These are phyloP conservation scores for Termitomyces sp. DNA, from an alignment of 768 basidiomycete genomes.

Conservation along the genomic window DNA sequence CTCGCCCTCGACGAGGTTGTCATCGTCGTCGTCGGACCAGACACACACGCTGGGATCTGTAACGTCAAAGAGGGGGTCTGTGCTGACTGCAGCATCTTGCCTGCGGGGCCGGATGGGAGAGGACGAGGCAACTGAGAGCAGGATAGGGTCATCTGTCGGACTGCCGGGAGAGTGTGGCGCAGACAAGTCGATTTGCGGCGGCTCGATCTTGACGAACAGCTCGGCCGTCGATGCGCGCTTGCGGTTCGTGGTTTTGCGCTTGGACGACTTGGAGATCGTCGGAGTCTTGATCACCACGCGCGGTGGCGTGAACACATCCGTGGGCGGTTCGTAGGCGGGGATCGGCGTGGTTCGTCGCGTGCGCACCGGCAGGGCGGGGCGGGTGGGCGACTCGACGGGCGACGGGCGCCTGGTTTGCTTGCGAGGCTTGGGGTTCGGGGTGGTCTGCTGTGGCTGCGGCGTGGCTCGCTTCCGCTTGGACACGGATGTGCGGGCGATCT, in stretches of 20 bases:
- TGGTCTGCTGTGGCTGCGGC: conserved; percentile 30
- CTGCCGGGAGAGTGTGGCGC: conserved; percentile 62
- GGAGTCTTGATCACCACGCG: conserved; percentile 50
- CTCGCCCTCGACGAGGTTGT: conserved; percentile 45
- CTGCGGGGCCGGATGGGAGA: conserved; percentile 14
- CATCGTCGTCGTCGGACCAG: conserved; percentile 35
- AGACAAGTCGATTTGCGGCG: conserved; percentile 55
- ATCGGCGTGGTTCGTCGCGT: conserved; percentile 47
- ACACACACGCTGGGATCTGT: conserved; percentile 19
- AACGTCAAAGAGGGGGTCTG: conserved; percentile 22
- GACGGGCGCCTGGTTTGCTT: conserved; percentile 30
- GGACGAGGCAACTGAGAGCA: conserved; percentile 43
- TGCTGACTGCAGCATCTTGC: conserved; percentile 15
- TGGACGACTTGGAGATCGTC: conserved; percentile 30
- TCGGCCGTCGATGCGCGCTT: conserved; percentile 16
- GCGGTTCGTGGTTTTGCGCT: conserved; percentile 19
- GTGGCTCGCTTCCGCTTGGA: conserved; percentile 35
- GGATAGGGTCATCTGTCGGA: conserved; percentile 70
- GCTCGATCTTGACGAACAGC: conserved; percentile 51
- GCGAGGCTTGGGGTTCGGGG: conserved; percentile 59
- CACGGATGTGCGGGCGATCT: conserved; percentile 17
- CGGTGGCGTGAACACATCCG: conserved; percentile 67
- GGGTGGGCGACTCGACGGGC: background rate
- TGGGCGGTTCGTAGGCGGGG: conserved; percentile 59
- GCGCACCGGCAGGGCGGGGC: conserved; percentile 9